phyloP scores from a whole-genome alignment of 2,329 filamentous ascomycete species.

The Arachnomyces sp. region DNA sequence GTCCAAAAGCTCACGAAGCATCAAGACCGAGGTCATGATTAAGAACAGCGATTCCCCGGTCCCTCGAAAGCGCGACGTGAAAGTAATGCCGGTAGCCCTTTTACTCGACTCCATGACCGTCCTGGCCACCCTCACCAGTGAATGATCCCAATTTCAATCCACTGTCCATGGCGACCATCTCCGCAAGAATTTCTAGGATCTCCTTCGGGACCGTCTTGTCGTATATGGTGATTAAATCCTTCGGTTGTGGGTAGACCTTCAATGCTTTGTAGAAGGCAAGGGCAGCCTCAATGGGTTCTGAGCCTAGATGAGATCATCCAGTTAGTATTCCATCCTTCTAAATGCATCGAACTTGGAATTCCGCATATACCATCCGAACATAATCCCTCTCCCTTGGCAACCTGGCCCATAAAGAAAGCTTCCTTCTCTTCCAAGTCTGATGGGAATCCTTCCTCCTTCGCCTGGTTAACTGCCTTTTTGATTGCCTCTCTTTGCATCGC shows the following conservation, averaged over 20 bases:
- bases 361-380: slow-evolving; percentile 65
- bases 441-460: slow-evolving; percentile 88
- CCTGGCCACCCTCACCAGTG: slow-evolving; percentile 24
- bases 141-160: slow-evolving; percentile 55
- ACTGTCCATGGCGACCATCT: slow-evolving; percentile 94
- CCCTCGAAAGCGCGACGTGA: not conserved
- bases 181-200: slow-evolving; percentile 88
- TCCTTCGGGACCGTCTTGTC: slow-evolving; percentile 98
- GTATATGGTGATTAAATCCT: slow-evolving; percentile 91
- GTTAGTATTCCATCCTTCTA: slow-evolving; percentile 7
- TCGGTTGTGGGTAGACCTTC: slow-evolving; percentile 93
- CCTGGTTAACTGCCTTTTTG: slow-evolving; percentile 66
- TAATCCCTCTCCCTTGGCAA: slow-evolving; percentile 78
- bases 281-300: slow-evolving; percentile 64
- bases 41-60: no score
- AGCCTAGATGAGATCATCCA: slow-evolving; percentile 22
- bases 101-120: slow-evolving; percentile 20
- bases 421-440: slow-evolving; percentile 86
- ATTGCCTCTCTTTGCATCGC: slow-evolving; percentile 56
- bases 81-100: not conserved
- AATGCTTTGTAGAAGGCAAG: slow-evolving; percentile 96
- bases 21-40: no score
- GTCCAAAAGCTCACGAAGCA: no score
- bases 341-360: slow-evolving; percentile 7
- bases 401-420: slow-evolving; percentile 92